Evolutionary conservation across 2,329 filamentous ascomycete genomes (phyloP).

Genomic region (Diaporthe vexans): DNA sequence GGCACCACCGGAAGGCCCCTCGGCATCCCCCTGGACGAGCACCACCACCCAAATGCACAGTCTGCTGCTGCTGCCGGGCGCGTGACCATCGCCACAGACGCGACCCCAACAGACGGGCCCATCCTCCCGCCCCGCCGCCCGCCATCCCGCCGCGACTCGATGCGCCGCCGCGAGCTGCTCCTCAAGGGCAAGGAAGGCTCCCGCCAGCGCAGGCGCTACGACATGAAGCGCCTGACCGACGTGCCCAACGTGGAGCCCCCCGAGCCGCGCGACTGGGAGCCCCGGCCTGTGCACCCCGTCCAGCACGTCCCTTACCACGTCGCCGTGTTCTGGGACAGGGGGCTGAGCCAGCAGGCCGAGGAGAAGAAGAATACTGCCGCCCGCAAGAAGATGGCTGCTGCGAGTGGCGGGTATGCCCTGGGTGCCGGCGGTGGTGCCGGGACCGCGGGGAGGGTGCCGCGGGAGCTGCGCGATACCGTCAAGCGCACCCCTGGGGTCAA

Average conservation of each 20-base stretch:
- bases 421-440: slow-evolving; percentile 55
- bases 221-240: slow-evolving; percentile 90
- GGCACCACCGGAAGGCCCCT: slow-evolving; percentile 73
- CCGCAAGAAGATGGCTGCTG: slow-evolving; percentile 49
- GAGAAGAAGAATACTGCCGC: slow-evolving; percentile 56
- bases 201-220: slow-evolving; percentile 89
- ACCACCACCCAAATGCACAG: slow-evolving; percentile 46
- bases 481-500: slow-evolving; percentile 86
- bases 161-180: slow-evolving; percentile 77
- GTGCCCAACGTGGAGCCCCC: slow-evolving; percentile 91
- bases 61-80: slow-evolving; percentile 39
- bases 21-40: slow-evolving; percentile 81
- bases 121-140: slow-evolving; percentile 58
- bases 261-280: slow-evolving; percentile 84
- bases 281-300: slow-evolving; percentile 84
- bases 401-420: slow-evolving; percentile 43
- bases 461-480: slow-evolving; percentile 82
- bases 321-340: slow-evolving; percentile 84
- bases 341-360: slow-evolving; percentile 65
- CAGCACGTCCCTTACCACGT: slow-evolving; percentile 89
- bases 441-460: slow-evolving; percentile 71
- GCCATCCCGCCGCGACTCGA: slow-evolving; percentile 66
- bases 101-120: slow-evolving; percentile 17
- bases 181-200: slow-evolving; percentile 93
- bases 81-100: slow-evolving; percentile 44